These are phyloP conservation scores for Fusarium albidum DNA, from an alignment of 2,329 filamentous ascomycete genomes.

Conservation along the genomic window DNA sequence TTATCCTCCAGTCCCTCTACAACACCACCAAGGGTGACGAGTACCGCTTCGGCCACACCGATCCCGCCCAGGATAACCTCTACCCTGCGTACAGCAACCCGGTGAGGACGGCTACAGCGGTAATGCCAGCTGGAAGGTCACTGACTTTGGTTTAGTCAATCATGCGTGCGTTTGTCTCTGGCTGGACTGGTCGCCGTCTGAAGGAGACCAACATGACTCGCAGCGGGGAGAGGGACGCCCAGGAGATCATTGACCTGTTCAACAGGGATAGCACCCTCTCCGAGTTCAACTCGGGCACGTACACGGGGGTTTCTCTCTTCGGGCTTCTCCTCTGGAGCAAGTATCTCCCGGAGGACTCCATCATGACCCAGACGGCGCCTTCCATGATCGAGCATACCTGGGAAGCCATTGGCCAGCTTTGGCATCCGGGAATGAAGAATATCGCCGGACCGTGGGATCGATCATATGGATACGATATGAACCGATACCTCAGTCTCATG, in stretches of 20 bases:
- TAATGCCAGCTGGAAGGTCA: accelerated
- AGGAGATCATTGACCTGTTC: conserved; percentile 65
- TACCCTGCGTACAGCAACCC: conserved; percentile 70
- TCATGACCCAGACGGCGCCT: conserved; percentile 61
- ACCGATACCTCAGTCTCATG: conserved; percentile 65
- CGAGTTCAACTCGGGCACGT: conserved; percentile 70
- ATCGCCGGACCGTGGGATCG: conserved; percentile 72
- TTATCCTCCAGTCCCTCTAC: conserved; percentile 62
- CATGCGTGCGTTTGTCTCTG: conserved; percentile 69
- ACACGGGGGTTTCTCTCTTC: conserved; percentile 68
- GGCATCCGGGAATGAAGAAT: conserved; percentile 66
- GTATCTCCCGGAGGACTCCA: conserved; percentile 61
- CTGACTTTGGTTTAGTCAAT: conserved; percentile 45
- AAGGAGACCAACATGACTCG: conserved; percentile 66
- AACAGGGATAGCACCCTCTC: conserved; percentile 63
- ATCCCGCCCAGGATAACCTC: conserved; percentile 63
- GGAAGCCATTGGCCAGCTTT: conserved; percentile 60
- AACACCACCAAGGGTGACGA: conserved; percentile 66
- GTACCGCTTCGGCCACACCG: conserved; percentile 67
- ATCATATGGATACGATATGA: conserved; percentile 71
- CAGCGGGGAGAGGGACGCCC: conserved; percentile 63
- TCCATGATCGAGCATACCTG: conserved; percentile 63
- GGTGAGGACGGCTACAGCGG: conserved; percentile 30
- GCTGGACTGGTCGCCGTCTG: conserved; percentile 64
- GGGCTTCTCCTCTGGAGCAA: conserved; percentile 67